A percentile compares a stretch with the other conserved stretches of the same genome.
Evolutionary conservation across 345 rosid species (phyloP).

Genomic region (Trapa bicornis): DNA sequence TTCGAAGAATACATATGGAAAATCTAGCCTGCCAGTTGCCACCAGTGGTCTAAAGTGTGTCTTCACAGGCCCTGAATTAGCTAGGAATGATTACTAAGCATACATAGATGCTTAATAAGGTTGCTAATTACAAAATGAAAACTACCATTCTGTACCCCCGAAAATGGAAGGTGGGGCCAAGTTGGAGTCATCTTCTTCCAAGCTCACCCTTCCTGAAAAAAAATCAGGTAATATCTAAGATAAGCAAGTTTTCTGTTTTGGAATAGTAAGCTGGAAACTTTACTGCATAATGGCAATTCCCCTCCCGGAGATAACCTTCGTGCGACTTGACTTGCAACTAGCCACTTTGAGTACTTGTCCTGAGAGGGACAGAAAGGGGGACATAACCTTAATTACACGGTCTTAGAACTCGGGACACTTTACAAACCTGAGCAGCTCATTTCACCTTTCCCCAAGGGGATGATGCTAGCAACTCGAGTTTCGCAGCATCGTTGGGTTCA

Average conservation of each 20-base stretch:
- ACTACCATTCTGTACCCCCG: constrained; percentile 83
- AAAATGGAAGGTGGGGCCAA: constrained; percentile 72
- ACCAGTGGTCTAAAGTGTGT: background rate
- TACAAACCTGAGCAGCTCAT: background rate
- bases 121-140: background rate
- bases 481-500: constrained; percentile 82
- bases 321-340: constrained; percentile 30
- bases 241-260: background rate
- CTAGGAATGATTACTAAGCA: background rate
- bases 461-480: constrained; percentile 68
- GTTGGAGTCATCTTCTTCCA: constrained; percentile 65
- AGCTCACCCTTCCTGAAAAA: constrained; percentile 65
- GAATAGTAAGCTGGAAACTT: background rate
- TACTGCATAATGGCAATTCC: no score
- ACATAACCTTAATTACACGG: background rate
- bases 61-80: background rate
- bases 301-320: no score
- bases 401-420: background rate
- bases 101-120: background rate
- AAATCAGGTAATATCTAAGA: background rate
- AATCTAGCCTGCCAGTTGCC: background rate
- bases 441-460: constrained; percentile 91
- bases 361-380: constrained; percentile 8
- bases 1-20: background rate
- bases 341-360: constrained; percentile 92